These are phyloP conservation scores for Colletotrichum horii DNA, from an alignment of 2,329 filamentous ascomycete genomes.

Conservation along the genomic window DNA sequence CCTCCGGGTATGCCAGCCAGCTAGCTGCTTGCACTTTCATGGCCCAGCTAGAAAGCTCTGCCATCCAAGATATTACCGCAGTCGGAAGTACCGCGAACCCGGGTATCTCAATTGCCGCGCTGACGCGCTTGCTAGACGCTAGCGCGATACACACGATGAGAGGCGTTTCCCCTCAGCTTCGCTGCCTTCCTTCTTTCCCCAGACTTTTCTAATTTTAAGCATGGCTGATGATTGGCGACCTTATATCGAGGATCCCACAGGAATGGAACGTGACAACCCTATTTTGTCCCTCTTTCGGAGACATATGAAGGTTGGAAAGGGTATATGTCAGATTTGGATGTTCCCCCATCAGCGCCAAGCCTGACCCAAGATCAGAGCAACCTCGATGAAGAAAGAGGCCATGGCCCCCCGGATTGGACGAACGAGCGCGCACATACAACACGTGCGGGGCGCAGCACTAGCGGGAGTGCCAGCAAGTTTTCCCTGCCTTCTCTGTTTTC, in stretches of 20 bases:
- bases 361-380: neutral
- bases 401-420: neutral
- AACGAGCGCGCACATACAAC: neutral
- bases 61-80: neutral
- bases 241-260: neutral
- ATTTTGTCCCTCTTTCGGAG: neutral
- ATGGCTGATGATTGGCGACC: neutral
- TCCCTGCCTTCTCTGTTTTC: neutral
- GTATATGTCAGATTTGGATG: neutral
- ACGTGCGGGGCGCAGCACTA: neutral
- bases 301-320: neutral
- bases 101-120: neutral
- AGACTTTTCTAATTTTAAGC: constrained; percentile 3
- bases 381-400: neutral
- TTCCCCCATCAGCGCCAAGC: neutral
- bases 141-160: neutral
- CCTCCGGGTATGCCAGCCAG: neutral
- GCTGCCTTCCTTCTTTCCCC: neutral
- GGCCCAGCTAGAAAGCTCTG: neutral
- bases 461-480: neutral
- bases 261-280: neutral
- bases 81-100: neutral
- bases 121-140: neutral
- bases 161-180: neutral
- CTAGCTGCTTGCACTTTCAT: neutral